Base-by-base conservation (phyloP, 2,329 filamentous ascomycete genomes). In the Pseudogymnoascus sp. region DNA sequence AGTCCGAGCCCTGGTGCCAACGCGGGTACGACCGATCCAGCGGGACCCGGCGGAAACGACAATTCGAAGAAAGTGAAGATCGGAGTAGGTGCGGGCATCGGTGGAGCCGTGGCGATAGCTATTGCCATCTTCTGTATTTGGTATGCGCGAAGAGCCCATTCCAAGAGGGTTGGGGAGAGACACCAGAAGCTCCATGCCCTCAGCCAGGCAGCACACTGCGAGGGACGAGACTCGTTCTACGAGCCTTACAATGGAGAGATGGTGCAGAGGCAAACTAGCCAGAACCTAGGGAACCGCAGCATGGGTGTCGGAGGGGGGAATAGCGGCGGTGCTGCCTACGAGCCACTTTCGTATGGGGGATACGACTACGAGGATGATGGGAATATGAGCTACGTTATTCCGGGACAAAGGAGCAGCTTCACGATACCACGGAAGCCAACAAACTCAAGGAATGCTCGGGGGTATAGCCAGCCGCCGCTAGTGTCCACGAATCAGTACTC, bases 81-180 rank as follows among this genome's bases (percentile, higher is more conserved):
- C 0, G 86, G 86, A 0, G 73, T 87, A 2, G 87, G 87, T 0
- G 70, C 90, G 1, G 86, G 87, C 1, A 72, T 91, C 1, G 87
- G 86, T 1, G 71, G 76, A 0, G 73, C 79, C 0, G 65, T 80
- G 2, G 22, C 82, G 1, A 30, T 50, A 50, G 43, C 43, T 30
- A 50, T 50, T 30, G 43, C 25, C n/a, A 16, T 16, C 22, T 66
- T 81, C 18, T 78, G 74, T 61, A 75, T 81, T 60, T 78, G 79
- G 62, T 82, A 80, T 61, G 76, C 74, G 32, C 76, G 76, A n/a
- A 78, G 78, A 64, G 77, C 78, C 12, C 73, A 70, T 32, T 54
- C 71, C 12, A 69, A 69, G 20, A 72, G 71, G 57, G 67, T 74
- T 58, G 72, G 70, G 60, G 63, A 70, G 22, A 76, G 82, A n/a